phyloP scores from a whole-genome alignment of 2,329 filamentous ascomycete genomes.

The Capronia epimyces region DNA sequence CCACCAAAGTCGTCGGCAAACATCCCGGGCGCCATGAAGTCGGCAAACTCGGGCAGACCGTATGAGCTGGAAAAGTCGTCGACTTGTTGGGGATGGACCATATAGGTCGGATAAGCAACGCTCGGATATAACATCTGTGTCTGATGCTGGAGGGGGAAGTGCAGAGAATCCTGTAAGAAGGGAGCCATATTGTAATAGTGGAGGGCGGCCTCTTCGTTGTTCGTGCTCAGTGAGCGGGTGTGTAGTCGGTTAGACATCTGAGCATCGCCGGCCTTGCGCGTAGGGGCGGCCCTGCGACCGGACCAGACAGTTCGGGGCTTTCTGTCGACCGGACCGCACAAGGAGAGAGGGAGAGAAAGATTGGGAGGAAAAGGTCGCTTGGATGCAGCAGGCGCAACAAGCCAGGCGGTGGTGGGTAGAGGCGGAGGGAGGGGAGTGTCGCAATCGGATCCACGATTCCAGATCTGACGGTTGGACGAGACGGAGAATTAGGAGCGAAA shows the following conservation, averaged over 20 bases:
- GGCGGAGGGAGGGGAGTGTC: not conserved
- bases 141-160: slow-evolving; percentile 21
- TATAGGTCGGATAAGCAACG: slow-evolving; percentile 13
- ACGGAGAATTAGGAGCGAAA: not conserved
- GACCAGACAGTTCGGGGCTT: not conserved
- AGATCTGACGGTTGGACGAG: slow-evolving; percentile 1
- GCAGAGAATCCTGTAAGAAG: slow-evolving; percentile 16
- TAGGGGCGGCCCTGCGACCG: not conserved
- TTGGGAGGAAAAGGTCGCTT: not conserved
- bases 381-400: not conserved
- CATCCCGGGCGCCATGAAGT: slow-evolving; percentile 39
- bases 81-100: slow-evolving; percentile 17
- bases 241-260: slow-evolving; percentile 1
- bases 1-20: slow-evolving; percentile 43
- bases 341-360: not conserved
- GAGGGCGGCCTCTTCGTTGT: not conserved
- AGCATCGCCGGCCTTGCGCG: not conserved
- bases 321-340: not conserved
- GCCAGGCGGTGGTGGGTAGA: not conserved
- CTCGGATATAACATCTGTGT: slow-evolving; percentile 24
- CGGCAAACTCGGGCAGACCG: slow-evolving; percentile 36
- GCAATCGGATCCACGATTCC: not conserved
- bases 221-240: slow-evolving; percentile 1
- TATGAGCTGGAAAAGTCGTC: slow-evolving; percentile 18
- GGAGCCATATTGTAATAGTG: slow-evolving; percentile 6